phyloP scores from a whole-genome alignment of 371 early-diverging fungal genomes.

The Mucor circinelloides region DNA sequence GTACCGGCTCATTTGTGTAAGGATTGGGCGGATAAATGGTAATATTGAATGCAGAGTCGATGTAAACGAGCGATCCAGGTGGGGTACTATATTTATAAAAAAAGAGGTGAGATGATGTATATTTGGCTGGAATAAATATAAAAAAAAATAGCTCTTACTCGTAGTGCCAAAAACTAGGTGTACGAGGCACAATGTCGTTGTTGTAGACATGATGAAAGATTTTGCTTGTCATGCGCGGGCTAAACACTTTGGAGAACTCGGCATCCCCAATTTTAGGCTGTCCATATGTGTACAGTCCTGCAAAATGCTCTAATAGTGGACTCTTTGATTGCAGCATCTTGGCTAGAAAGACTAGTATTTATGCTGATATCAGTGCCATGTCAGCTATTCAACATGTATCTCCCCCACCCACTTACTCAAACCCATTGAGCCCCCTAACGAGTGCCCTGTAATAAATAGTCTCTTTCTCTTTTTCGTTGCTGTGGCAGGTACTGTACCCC shows the following conservation, averaged over 20 bases:
- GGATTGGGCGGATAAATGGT: slow-evolving; percentile 65
- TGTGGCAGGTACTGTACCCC: neutral
- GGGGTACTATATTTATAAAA: slow-evolving; percentile 38
- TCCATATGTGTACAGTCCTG: slow-evolving; percentile 62
- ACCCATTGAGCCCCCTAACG: slow-evolving; percentile 46
- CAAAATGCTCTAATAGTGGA: slow-evolving; percentile 55
- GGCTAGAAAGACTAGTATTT: slow-evolving; percentile 50
- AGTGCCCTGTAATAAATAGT: slow-evolving; percentile 51
- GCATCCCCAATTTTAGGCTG: slow-evolving; percentile 61
- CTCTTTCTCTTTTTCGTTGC: slow-evolving; percentile 23
- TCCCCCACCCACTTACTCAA: slow-evolving; percentile 32
- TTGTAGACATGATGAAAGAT: slow-evolving; percentile 65
- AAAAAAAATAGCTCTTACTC: slow-evolving; percentile 8
- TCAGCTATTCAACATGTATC: neutral
- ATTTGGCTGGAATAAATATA: neutral
- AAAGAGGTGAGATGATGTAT: neutral
- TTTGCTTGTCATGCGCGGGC: slow-evolving; percentile 49
- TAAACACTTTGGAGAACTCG: slow-evolving; percentile 55
- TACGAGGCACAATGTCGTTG: slow-evolving; percentile 42
- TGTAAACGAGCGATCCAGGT: slow-evolving; percentile 63
- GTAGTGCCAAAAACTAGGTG: slow-evolving; percentile 18
- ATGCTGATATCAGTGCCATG: too few relatives aligned
- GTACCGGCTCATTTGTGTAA: slow-evolving; percentile 56
- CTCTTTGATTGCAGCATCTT: slow-evolving; percentile 63
- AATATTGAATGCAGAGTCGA: slow-evolving; percentile 55